phyloP scores from a whole-genome alignment of 441 rosid genomes.

The Populus hybrid region DNA sequence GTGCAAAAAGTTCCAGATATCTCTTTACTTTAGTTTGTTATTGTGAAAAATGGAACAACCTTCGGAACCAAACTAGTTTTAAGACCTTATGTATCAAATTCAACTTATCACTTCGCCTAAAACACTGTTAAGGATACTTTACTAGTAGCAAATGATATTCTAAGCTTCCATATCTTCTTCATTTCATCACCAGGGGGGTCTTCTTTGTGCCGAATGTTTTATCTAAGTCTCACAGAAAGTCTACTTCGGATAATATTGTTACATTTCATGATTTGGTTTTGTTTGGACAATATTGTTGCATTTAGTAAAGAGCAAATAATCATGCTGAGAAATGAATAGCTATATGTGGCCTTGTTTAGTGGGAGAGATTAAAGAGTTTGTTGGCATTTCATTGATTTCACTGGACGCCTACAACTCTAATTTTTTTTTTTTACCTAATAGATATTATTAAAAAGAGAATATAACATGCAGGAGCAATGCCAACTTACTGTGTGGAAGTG shows the following conservation, averaged over 20 bases:
- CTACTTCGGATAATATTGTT: not conserved
- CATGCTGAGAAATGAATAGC: not conserved
- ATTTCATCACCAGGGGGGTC: not conserved
- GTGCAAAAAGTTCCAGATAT: too few species aligned
- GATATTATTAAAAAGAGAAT: not conserved
- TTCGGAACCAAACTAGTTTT: too few species aligned
- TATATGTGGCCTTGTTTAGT: not conserved
- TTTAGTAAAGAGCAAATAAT: too few species aligned
- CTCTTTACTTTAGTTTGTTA: too few species aligned
- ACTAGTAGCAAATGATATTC: not conserved
- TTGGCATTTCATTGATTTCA: not conserved
- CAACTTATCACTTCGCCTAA: not conserved
- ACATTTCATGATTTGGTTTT: too few species aligned
- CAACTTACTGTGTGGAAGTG: not conserved
- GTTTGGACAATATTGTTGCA: not conserved
- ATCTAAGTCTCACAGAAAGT: not conserved
- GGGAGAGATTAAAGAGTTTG: not conserved
- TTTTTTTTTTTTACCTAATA: not conserved
- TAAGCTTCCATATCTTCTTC: not conserved
- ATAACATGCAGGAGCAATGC: not conserved
- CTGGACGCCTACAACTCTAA: not conserved
- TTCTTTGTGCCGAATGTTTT: not conserved
- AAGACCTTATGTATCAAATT: too few species aligned
- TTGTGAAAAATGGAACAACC: too few species aligned
- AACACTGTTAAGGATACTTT: not conserved